These are phyloP conservation scores for Alectoria sarmentosa DNA, from an alignment of 495 filamentous ascomycete genomes.

Conservation along the genomic window DNA sequence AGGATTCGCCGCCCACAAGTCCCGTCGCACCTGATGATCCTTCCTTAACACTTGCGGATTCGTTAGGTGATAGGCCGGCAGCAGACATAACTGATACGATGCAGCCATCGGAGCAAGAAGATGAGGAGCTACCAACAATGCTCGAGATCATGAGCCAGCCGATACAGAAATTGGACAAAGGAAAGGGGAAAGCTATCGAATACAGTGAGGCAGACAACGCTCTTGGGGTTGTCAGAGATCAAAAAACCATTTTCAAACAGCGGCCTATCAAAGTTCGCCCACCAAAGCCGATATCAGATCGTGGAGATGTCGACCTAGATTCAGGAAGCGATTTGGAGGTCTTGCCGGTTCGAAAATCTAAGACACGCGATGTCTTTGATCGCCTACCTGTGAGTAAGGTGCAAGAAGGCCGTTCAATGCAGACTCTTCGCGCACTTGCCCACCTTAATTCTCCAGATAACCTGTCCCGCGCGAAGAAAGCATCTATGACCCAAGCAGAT, in stretches of 20 bases:
- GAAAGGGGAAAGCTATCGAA: slow-evolving; percentile 43
- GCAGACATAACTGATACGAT: too few relatives aligned
- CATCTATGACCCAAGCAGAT: slow-evolving; percentile 58
- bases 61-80: neutral
- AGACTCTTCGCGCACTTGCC: slow-evolving; percentile 63
- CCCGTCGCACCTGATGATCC: slow-evolving; percentile 32
- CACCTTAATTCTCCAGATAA: slow-evolving; percentile 61
- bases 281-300: slow-evolving; percentile 19
- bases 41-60: slow-evolving; percentile 17
- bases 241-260: slow-evolving; percentile 19
- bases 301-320: slow-evolving; percentile 33
- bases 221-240: neutral
- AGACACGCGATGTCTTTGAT: slow-evolving; percentile 57
- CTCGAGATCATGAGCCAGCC: slow-evolving; percentile 22
- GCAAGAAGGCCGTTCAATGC: slow-evolving; percentile 58
- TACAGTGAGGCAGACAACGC: slow-evolving; percentile 5
- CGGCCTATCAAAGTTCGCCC: slow-evolving; percentile 15
- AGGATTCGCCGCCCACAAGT: slow-evolving; percentile 47
- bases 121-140: slow-evolving; percentile 26
- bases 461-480: slow-evolving; percentile 34
- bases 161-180: slow-evolving; percentile 41
- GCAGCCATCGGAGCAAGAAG: neutral
- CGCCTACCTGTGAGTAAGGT: slow-evolving; percentile 50
- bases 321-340: slow-evolving; percentile 66
- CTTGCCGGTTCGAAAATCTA: slow-evolving; percentile 37